Conservation (phyloP, 2,329 filamentous ascomycete species). For the Botrytis cinerea region DNA sequence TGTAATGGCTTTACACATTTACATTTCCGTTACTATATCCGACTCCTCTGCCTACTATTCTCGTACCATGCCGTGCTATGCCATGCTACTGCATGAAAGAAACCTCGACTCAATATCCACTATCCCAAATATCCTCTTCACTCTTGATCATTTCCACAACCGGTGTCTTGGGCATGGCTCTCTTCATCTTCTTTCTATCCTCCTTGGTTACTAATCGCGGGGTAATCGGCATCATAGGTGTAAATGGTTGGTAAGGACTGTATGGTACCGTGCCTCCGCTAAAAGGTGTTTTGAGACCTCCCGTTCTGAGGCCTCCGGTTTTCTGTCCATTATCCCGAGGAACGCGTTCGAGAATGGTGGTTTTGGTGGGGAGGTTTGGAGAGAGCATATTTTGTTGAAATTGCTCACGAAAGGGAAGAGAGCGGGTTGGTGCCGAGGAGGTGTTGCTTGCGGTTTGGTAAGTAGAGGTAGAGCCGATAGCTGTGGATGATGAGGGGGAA, state of each 20-base stretch:
- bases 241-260: conserved; percentile 77
- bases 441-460: conserved; percentile 22
- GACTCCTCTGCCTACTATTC: not conserved
- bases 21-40: not conserved
- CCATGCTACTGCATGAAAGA: not conserved
- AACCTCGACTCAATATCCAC: conserved; percentile 35
- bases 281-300: conserved; percentile 61
- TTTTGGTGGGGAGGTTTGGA: conserved; percentile 52
- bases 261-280: conserved; percentile 67
- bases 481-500: conserved; percentile 22
- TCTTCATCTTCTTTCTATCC: conserved; percentile 69
- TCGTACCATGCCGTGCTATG: not conserved
- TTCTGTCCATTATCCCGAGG: conserved; percentile 49
- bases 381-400: conserved; percentile 49
- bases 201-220: conserved; percentile 71
- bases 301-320: conserved; percentile 52
- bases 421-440: conserved; percentile 40
- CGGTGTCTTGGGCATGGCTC: conserved; percentile 61
- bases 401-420: conserved; percentile 62
- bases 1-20: not conserved
- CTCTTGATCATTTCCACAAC: conserved; percentile 62
- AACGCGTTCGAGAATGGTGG: conserved; percentile 63
- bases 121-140: conserved; percentile 63
- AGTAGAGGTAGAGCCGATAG: conserved; percentile 4
- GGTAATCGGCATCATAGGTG: conserved; percentile 73